Conservation (phyloP, 257 asterid species). For the Anisodus tanguticus region DNA sequence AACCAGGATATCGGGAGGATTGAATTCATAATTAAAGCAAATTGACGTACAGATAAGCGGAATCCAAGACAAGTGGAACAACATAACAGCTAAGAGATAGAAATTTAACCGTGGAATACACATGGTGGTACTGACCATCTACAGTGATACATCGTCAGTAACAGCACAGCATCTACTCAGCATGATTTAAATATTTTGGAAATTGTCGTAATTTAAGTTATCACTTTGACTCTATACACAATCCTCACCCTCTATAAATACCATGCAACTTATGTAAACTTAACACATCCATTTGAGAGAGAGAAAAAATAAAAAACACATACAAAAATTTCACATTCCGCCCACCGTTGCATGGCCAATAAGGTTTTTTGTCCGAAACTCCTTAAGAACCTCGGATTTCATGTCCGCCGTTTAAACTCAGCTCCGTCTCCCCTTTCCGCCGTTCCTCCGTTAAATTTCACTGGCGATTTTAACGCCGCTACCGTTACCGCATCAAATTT, state of each 20-base stretch:
- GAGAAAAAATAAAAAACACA: background rate
- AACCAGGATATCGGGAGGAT: background rate
- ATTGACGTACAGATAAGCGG: background rate
- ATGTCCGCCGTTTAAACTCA: conserved; percentile 44
- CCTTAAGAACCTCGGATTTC: conserved; percentile 16
- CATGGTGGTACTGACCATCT: conserved; percentile 17
- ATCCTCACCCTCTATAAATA: background rate
- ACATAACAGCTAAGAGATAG: conserved; percentile 23
- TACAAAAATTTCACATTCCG: background rate
- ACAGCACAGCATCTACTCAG: conserved; percentile 31
- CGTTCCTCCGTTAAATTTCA: conserved; percentile 38
- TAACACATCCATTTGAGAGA: background rate
- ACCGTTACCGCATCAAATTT: conserved; percentile 12
- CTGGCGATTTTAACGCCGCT: conserved; percentile 16
- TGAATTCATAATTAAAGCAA: background rate
- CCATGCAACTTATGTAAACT: background rate
- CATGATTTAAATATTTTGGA: background rate
- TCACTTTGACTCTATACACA: background rate
- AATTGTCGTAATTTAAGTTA: background rate
- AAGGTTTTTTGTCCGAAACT: conserved; percentile 29
- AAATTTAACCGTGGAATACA: conserved; percentile 19
- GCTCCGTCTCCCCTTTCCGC: conserved; percentile 41
- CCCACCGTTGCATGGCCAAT: conserved; percentile 30
- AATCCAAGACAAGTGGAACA: conserved; percentile 25
- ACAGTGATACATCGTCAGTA: conserved; percentile 28